Evolutionary conservation across 805 yeast genomes (phyloP), one percentile per base, ranked within the genome.

Genomic region (Starmerella vitae): DNA sequence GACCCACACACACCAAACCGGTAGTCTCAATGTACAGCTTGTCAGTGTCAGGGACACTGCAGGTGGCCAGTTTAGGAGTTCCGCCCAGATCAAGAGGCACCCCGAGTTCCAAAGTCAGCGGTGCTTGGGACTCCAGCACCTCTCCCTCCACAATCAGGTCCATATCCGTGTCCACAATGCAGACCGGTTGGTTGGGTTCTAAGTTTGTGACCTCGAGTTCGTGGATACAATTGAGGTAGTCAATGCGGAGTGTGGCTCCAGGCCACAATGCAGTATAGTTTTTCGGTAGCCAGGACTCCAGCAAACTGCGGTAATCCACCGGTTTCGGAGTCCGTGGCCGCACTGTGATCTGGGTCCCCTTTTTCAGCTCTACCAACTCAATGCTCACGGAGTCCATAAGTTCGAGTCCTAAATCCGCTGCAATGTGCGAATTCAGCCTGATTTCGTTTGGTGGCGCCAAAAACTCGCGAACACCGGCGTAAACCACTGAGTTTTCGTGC

Each of bases 121-220:
- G 20, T 6, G 8, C 17, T 8, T 14, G 20, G 26, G 26, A 22
- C 12, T 22, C 26, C n/a, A n/a, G n/a, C n/a, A n/a, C n/a, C n/a
- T n/a, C n/a, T 12, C 26, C 26, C 20, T 41, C 41, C 9, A 38
- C 12, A 3, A 60, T 59, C 20, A 74, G 56, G 5, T 60, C 64
- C 20, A 72, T 57, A 48, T 74, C 79, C 0, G 79, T 71, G 44
- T 74, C 77, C 1, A 75, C 64, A 20, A 74, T 67, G 33, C 73
- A 64, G 1, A 69, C 72, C 0, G 70, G 65, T 5, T 47, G 54
- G 22, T 47, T 59, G 38, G 64, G 66, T 37, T 65, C 59, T 17
- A 68, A 50, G 5, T 58, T 58, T 18, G 64, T 68, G 10, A 73
- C 66, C 13, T 49, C 41, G 26, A 55, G 44, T 5, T 42, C 21